Base-by-base conservation (phyloP, 1,284 basidiomycete species). In the Marasmius oreades region DNA sequence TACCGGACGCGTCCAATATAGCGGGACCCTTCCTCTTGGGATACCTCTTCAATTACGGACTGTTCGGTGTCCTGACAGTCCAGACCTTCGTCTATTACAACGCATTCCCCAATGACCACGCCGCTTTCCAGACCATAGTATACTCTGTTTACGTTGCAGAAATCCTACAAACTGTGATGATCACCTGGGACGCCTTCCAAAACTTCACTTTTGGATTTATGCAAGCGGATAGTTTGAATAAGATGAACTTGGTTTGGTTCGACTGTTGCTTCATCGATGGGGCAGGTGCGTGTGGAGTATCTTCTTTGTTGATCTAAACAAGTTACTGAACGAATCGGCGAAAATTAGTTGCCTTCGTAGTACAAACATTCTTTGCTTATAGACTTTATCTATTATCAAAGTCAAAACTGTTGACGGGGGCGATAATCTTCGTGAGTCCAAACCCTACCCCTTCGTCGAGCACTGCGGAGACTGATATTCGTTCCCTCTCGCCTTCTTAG, bases 301-400 rank as follows among this genome's bases (percentile, higher is more conserved):
- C 1, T 14, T 42, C 8, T 12, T 3, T 24, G 18, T 2, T 22
- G 20, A 2, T 16, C n/a, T 11, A 2, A 12, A 5, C 16, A 3
- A 20, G n/a, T 10, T 22, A 14, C n/a, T 42, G 16, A 18, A 11
- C 36, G 12, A n/a, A n/a, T n/a, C n/a, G n/a, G 47, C 56, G 18
- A 31, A 74, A 42, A 42, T 42, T 16, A 46, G 45, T 46, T 16
- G 45, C 45, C 11, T 28, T 20, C 8, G 14, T 46, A 3, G 45
- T 24, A 10, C 20, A 46, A 46, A 23, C 14, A 1, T 46, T 24
- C 23, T 46, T 11, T 24, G 45, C 45, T 20, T 28, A 46, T 23
- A 20, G 45, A 5, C 5, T 28, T 22, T 28, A 24, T 7, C 18
- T 46, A 20, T 16, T 46, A 16, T 46, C 45, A 11, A 46, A 28